Evolutionary conservation across 148 eudicot genomes (phyloP), one percentile per base, ranked within the genome.

Genomic region (Chenopodium quinoa): DNA sequence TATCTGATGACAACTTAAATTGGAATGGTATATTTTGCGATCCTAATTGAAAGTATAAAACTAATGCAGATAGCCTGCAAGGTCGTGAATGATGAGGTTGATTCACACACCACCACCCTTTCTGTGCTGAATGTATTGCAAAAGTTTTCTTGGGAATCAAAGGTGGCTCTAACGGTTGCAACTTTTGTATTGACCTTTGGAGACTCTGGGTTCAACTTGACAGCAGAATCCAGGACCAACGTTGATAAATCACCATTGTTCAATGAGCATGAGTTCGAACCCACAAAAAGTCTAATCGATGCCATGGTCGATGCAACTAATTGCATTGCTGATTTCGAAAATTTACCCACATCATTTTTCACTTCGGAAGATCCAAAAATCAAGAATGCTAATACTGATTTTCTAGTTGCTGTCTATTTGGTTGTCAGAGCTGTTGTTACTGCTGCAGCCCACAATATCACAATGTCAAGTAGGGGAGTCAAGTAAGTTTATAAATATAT

Each of bases 331-430:
- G 40, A 37, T 37, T 37, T 37, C 5, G 85, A 72, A 71, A 85
- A 50, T 50, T 50, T 9, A 50, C 13, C 11, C 12, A 9, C 56
- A 50, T 9, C 56, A 23, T 85, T 70, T 68, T 85, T 2, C 34
- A 60, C 9, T 46, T 37, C 74, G 4, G 87, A 87, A 23, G 75
- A 71, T 37, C 81, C 84, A 8, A 76, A 80, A 20, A 44, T 85
- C 50, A 75, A 78, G 77, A 77, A 83, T 19, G 87, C 79, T 1
- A 34, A 54, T 22, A 66, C 32, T 46, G 78, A 75, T 75, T 75
- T 89, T 78, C 89, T 89, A 2, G 68, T 85, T 62, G 85, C 88
- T 67, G 89, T 89, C 9, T 89, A 87, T 29, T 89, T 88, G 88
- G 73, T 77, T 60, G 37, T 84, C 47, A 83, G 89, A 71, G 80